Base-by-base conservation (phyloP, 2,329 filamentous ascomycete genomes). In the Colletotrichum spaethianum region DNA sequence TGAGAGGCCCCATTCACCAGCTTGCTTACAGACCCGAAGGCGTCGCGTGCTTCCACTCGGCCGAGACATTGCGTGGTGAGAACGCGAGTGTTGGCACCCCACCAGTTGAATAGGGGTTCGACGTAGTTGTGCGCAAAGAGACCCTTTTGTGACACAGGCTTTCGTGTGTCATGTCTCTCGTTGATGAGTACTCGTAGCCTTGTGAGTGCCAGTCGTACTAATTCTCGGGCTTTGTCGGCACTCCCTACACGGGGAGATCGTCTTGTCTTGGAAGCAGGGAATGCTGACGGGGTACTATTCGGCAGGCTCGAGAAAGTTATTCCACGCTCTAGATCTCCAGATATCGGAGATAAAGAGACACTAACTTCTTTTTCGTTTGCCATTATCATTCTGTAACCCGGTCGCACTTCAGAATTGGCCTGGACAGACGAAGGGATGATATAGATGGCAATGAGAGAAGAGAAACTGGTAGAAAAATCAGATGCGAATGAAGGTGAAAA, bases 71-170 rank as follows among this genome's bases (percentile, higher is more conserved):
- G 61, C 1, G 48, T 73, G 18, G 33, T 44, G 1, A 75, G 63
- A 28, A 75, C 33, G 31, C 74, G 73, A 14, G 62, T 52, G 66
- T 75, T 75, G 40, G 44, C 59, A 1, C 68, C 73, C 68, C 71
- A 75, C 71, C 73, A 75, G 55, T 70, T 63, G 33, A 67, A 69
- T 4, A 75, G 55, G 4, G 74, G 74, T 62, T 75, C 74, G 23
- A 74, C 63, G 60, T 72, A 74, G 57, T 63, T 73, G 59, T 74
- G 64, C 3, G 64, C 63, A 53, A 67, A 56, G 31, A 64, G 40
- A 1, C 61, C 42, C 6, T 50, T 59, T 20, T 52, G 18, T 7
- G 67, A 70, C 12, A 65, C 26, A 4, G 60, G 52, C 4, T 42
- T 55, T 3, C 38, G 38, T 3, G 52, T 20, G n/a, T 18, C 33